Conservation (phyloP, 306 rosid genomes). For the Ormosia semicastrata region DNA sequence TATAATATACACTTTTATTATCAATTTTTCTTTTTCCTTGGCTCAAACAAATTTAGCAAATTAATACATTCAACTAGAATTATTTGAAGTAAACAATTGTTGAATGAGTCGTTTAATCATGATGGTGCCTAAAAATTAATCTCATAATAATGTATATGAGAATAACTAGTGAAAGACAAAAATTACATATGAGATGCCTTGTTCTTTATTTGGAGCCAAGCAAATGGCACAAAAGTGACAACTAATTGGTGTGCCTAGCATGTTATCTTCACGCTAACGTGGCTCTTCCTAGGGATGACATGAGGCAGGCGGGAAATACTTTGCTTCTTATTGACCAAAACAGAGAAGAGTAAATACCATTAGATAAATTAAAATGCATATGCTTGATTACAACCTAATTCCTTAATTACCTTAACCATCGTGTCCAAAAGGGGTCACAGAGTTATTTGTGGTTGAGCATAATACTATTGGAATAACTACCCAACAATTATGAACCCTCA, state of each 20-base stretch:
- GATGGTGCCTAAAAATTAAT: no score
- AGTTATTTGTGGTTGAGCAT: constrained; percentile 23
- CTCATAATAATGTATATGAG: no score
- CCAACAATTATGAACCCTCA: constrained; percentile 24
- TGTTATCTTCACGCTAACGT: background rate
- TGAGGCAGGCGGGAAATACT: background rate
- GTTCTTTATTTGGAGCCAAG: constrained; percentile 2
- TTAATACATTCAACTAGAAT: background rate
- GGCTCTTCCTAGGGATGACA: background rate
- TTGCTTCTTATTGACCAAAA: background rate
- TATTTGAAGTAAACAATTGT: no score
- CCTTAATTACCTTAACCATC: background rate
- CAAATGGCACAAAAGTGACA: constrained; percentile 19
- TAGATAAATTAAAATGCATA: background rate
- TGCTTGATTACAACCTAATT: constrained; percentile 10
- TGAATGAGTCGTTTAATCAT: no score
- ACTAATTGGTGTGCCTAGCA: background rate
- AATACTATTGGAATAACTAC: constrained; percentile 25
- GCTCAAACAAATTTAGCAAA: background rate
- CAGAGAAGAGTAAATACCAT: background rate
- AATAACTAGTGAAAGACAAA: no score
- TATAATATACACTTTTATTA: background rate
- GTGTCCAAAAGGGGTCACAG: background rate
- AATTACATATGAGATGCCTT: background rate
- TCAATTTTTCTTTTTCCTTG: background rate